These are phyloP conservation scores for Tetrapyrgos nigripes DNA, from an alignment of 1,284 basidiomycete genomes.

Conservation along the genomic window DNA sequence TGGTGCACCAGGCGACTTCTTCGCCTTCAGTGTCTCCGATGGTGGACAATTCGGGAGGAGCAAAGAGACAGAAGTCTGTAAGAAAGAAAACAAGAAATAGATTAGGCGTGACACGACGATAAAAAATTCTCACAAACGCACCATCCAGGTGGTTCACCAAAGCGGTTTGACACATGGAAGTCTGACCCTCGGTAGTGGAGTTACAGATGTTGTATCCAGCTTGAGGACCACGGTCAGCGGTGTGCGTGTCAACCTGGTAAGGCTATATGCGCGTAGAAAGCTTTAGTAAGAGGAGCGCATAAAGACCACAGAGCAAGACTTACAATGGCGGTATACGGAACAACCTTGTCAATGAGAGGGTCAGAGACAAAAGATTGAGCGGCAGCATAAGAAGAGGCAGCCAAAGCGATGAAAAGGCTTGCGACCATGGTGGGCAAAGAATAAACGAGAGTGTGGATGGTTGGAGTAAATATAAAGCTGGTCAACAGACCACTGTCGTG, in stretches of 20 bases:
- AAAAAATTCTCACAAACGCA: slow-evolving; percentile 23
- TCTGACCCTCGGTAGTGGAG: slow-evolving; percentile 58
- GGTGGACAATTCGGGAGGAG: slow-evolving; percentile 46
- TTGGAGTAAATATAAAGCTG: no score
- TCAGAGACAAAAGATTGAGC: slow-evolving; percentile 26
- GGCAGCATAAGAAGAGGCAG: slow-evolving; percentile 13
- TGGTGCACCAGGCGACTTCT: slow-evolving; percentile 71
- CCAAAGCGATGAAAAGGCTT: slow-evolving; percentile 1
- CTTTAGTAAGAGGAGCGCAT: not conserved
- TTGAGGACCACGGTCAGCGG: slow-evolving; percentile 54
- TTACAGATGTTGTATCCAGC: slow-evolving; percentile 68
- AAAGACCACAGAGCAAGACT: no score
- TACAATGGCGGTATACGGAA: slow-evolving; percentile 23
- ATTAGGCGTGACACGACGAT: no score
- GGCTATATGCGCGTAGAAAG: slow-evolving; percentile 25
- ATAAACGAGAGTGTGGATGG: not conserved
- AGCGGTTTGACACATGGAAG: slow-evolving; percentile 63
- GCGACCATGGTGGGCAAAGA: not conserved
- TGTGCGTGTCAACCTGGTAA: slow-evolving; percentile 44
- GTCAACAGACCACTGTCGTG: no score
- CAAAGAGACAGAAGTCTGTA: slow-evolving; percentile 63
- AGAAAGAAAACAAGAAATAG: not conserved
- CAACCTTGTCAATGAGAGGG: slow-evolving; percentile 25
- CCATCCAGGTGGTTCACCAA: slow-evolving; percentile 42
- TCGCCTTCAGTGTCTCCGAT: slow-evolving; percentile 65